Evolutionary conservation across 164 flowering plant species (phyloP).

Genomic region (Amborella trichopoda): DNA sequence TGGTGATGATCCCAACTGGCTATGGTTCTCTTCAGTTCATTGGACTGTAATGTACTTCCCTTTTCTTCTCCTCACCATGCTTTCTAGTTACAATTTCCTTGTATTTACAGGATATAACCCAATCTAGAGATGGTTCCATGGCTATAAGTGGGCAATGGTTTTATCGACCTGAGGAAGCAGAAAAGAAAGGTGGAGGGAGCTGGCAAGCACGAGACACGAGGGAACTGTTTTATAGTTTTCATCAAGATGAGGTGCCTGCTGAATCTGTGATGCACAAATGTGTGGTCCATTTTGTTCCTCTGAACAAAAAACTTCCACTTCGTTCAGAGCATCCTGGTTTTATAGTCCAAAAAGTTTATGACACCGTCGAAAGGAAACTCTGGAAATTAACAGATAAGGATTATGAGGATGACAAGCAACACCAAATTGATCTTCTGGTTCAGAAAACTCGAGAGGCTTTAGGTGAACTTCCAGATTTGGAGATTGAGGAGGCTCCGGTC

Average conservation of each 20-base stretch:
- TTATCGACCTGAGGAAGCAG: slow-evolving; percentile 97
- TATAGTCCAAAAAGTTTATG: slow-evolving; percentile 88
- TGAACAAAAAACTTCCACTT: slow-evolving; percentile 65
- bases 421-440: slow-evolving; percentile 86
- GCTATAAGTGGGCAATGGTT: slow-evolving; percentile 93
- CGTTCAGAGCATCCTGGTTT: slow-evolving; percentile 85
- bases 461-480: slow-evolving; percentile 78
- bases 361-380: slow-evolving; percentile 56
- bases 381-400: slow-evolving; percentile 91
- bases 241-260: slow-evolving; percentile 88
- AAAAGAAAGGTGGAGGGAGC: slow-evolving; percentile 63
- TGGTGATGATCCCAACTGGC: too few relatives aligned
- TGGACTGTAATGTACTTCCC: too few relatives aligned
- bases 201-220: slow-evolving; percentile 77
- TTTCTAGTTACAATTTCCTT: neutral
- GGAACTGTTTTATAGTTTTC: slow-evolving; percentile 90
- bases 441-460: slow-evolving; percentile 57
- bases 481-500: slow-evolving; percentile 31
- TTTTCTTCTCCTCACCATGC: too few relatives aligned
- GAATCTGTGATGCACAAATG: slow-evolving; percentile 98
- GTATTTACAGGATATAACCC: slow-evolving; percentile 56
- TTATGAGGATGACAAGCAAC: slow-evolving; percentile 72
- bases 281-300: slow-evolving; percentile 88
- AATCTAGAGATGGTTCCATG: slow-evolving; percentile 45
- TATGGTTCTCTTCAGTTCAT: too few relatives aligned